Conservation (phyloP, 176 grass and related monocot genomes). For the Lolium perenne region DNA sequence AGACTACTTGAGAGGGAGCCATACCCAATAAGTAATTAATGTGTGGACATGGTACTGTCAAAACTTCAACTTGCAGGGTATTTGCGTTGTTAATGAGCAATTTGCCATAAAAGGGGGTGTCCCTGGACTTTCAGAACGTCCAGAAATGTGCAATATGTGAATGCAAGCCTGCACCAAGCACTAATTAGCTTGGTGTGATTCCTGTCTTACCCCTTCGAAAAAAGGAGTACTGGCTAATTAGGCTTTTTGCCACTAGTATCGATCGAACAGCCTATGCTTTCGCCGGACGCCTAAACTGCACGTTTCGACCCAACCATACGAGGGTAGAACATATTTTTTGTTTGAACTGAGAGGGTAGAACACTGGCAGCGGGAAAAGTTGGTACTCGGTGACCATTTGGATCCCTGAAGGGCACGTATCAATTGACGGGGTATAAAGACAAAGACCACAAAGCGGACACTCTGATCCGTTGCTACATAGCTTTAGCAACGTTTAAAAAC, state of each 20-base stretch:
- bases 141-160: background rate
- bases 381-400: slow-evolving; percentile 8
- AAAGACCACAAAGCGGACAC: background rate
- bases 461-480: background rate
- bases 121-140: background rate
- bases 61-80: no score
- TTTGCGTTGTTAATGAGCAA: slow-evolving; percentile 1
- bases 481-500: slow-evolving; percentile 22
- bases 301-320: slow-evolving; percentile 8
- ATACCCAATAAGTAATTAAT: background rate
- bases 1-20: no score
- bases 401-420: slow-evolving; percentile 31
- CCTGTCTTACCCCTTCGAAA: background rate
- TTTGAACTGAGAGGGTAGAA: background rate
- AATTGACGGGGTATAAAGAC: background rate
- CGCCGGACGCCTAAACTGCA: slow-evolving; percentile 11
- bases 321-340: background rate
- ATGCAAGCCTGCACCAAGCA: background rate
- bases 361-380: background rate
- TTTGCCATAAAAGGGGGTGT: background rate
- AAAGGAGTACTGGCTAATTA: background rate
- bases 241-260: background rate
- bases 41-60: background rate
- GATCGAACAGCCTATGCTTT: background rate
- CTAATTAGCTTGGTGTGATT: background rate